Conservation (phyloP, 2,329 filamentous ascomycete species). For the Cercospora sp. region DNA sequence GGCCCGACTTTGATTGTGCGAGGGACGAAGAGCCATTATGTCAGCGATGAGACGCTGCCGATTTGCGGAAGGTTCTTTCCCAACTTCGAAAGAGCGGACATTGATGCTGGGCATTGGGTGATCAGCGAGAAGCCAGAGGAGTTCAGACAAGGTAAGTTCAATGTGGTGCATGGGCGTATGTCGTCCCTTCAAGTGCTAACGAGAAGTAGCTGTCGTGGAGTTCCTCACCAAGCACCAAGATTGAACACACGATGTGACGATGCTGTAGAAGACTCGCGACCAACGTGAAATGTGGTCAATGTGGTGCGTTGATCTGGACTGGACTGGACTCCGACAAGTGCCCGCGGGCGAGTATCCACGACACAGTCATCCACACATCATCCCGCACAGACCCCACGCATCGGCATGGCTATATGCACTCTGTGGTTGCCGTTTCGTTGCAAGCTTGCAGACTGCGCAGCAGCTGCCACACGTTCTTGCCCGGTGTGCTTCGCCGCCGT, state of each 20-base stretch:
- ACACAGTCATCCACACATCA: neutral
- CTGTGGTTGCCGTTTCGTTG: neutral
- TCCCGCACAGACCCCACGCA: neutral
- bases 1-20: slow-evolving; percentile 80
- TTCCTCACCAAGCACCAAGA: slow-evolving; percentile 58
- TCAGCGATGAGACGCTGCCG: slow-evolving; percentile 78
- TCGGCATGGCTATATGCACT: neutral
- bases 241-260: slow-evolving; percentile 26
- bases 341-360: neutral
- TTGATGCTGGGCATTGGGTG: slow-evolving; percentile 83
- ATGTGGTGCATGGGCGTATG: neutral
- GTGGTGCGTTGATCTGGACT: neutral
- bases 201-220: slow-evolving; percentile 59
- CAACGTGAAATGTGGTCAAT: neutral
- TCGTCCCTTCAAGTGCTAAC: slow-evolving; percentile 14
- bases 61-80: slow-evolving; percentile 81
- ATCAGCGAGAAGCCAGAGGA: slow-evolving; percentile 83
- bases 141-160: slow-evolving; percentile 67
- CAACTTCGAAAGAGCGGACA: slow-evolving; percentile 68
- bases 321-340: neutral
- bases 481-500: neutral
- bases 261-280: neutral
- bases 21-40: slow-evolving; percentile 74
- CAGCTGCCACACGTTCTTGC: neutral
- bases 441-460: neutral